Evolutionary conservation across 2,329 filamentous ascomycete species (phyloP), one percentile per base, ranked within the genome.

Genomic region (Fusarium sororula): DNA sequence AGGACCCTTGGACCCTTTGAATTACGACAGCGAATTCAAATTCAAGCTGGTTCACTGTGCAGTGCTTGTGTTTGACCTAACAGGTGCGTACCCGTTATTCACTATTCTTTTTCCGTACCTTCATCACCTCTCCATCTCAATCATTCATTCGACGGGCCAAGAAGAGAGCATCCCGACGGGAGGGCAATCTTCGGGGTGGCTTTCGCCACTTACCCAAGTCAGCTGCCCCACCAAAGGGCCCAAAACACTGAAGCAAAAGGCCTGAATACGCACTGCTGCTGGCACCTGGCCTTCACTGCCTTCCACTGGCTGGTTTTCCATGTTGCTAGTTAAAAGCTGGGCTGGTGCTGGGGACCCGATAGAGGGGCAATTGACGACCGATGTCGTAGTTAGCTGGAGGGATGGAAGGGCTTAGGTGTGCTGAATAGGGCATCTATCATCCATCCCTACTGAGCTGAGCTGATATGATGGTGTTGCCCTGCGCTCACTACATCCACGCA

Each of bases 161-260:
- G 56, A 63, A 35, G 57, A 68, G 42, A 35, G 44, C 55, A 44
- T 56, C 37, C 51, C 53, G 48, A 60, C 45, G 57, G 60, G 58
- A 69, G 60, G 63, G 53, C 67, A 58, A 53, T 70, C 57, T 45
- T 74, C 72, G 70, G 74, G 56, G 76, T 75, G 77, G 76, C 76
- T 78, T 78, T 79, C 62, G 78, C 78, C 78, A 80, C 78, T 73
- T 66, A 73, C 61, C 73, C 72, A 77, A 80, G 79, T 81, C 79
- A 81, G 78, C 77, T 80, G 79, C 78, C 75, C 79, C 79, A 80
- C 78, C 71, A 77, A 65, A 76, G 69, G 73, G 68, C 73, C 42
- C 73, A 66, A 59, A 70, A 75, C 58, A 67, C 70, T 63, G 57
- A 56, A 63, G 62, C 60, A 63, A 70, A 50, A 62, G 54, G 54